Conservation (phyloP, 164 flowering plant genomes). For the Vitis rupestris region DNA sequence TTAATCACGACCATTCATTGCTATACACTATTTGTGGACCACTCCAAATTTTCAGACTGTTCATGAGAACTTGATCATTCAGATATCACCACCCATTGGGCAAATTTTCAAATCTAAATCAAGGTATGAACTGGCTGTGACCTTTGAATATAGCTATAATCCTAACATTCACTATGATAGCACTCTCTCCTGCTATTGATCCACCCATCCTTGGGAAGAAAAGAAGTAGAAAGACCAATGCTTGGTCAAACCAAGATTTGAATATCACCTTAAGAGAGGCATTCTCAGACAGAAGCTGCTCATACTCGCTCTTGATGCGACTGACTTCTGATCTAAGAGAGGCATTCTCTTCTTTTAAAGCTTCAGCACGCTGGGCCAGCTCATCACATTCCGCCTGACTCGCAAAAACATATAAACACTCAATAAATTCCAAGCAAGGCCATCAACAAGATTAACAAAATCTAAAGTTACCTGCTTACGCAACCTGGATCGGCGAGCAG, state of each 20-base stretch:
- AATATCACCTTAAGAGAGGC: constrained; percentile 70
- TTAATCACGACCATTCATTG: too few relatives aligned
- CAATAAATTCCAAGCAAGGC: not conserved
- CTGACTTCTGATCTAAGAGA: constrained; percentile 66
- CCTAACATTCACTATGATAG: too few relatives aligned
- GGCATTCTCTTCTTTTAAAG: constrained; percentile 77
- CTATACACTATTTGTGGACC: too few relatives aligned
- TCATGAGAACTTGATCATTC: too few relatives aligned
- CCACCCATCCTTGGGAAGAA: too few relatives aligned
- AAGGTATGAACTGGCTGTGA: too few relatives aligned
- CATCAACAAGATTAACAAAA: not conserved
- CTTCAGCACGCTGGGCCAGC: constrained; percentile 80
- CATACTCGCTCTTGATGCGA: constrained; percentile 70
- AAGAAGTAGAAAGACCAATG: too few relatives aligned
- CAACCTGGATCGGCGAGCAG: constrained; percentile 89
- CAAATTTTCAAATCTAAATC: too few relatives aligned
- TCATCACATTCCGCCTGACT: constrained; percentile 94
- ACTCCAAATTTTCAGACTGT: too few relatives aligned
- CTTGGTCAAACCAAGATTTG: not conserved
- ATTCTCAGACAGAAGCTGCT: constrained; percentile 75
- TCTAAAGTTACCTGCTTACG: constrained; percentile 74
- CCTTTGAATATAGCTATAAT: too few relatives aligned
- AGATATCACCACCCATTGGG: too few relatives aligned
- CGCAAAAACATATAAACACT: constrained; percentile 4
- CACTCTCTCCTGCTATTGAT: too few relatives aligned